Evolutionary conservation across 2,329 filamentous ascomycete genomes (phyloP), one percentile per base, ranked within the genome.

Genomic region (Hypoxylon rubiginosum): DNA sequence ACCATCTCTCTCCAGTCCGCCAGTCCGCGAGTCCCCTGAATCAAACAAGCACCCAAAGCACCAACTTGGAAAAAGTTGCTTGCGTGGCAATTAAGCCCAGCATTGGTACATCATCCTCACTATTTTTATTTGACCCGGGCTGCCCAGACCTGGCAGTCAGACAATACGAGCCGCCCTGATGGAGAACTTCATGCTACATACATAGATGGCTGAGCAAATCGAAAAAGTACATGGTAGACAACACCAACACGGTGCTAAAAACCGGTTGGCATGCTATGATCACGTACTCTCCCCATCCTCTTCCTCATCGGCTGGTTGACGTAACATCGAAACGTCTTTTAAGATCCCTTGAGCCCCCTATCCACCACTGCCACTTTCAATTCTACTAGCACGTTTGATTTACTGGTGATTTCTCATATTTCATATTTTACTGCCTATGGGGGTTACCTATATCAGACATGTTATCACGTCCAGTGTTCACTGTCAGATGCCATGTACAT

Each of bases 71-170:
- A 53, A 58, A 64, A 55, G 56, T 48, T 57, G 57, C 61, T 55
- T 59, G 53, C 36, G 65, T 64, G 65, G 65, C 65, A 46, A 39
- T 45, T 58, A 58, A 58, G 32, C 56, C 50, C 50, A 67, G 34
- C 19, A 19, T 24, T 24, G 21, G 21, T 24, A 24, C 21, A 24
- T 24, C 21, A 24, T 24, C 21, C 19, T 49, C 45, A 11, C 13
- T n/a, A 19, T 34, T 51, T 17, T 51, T 28, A n/a, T 49, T 45
- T 5, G 3, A 13, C 17, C 19, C 8, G 8, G n/a, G n/a, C n/a
- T n/a, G n/a, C n/a, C n/a, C n/a, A n/a, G 7, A 21, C 41, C 17
- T 45, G 41, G 17, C 21, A 24, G 21, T 17, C 41, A 2, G 19
- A 8, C 4, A 45, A 45, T 45, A 45, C 41, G 41, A 45, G 34